phyloP scores from a whole-genome alignment of 164 flowering plant species.

The Aristolochia contorta region DNA sequence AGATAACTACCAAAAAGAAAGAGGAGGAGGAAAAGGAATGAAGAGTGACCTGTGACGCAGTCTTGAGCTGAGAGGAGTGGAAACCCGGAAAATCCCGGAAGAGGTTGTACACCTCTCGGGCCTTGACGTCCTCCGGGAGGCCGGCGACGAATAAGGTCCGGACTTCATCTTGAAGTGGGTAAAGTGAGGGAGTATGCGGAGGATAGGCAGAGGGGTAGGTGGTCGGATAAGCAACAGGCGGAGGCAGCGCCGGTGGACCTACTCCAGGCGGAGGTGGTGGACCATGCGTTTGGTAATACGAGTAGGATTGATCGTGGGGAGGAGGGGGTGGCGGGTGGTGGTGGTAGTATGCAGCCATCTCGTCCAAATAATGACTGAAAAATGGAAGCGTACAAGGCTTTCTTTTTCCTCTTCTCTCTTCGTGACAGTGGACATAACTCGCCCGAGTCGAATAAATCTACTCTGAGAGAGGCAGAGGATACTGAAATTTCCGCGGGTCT shows the following conservation, averaged over 20 bases:
- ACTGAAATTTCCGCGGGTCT: too few species aligned
- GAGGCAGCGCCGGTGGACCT: conserved; percentile 10
- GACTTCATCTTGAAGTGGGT: conserved; percentile 33
- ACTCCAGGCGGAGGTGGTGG: conserved; percentile 12
- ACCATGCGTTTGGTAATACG: conserved; percentile 30
- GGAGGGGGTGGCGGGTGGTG: conserved; percentile 30
- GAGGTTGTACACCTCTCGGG: conserved; percentile 81
- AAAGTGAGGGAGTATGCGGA: conserved; percentile 15
- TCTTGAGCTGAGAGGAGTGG: conserved; percentile 68
- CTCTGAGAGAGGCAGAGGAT: too few species aligned
- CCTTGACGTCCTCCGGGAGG: conserved; percentile 72
- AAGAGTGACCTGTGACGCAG: conserved; percentile 41
- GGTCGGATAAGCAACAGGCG: conserved; percentile 12
- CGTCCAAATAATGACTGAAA: too few species aligned
- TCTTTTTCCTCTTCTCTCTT: too few species aligned
- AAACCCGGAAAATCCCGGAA: conserved; percentile 86
- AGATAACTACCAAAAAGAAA: background rate
- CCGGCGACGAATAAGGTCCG: conserved; percentile 93
- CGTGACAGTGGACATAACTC: too few species aligned
- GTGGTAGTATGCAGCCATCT: conserved; percentile 44
- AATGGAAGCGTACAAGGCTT: too few species aligned
- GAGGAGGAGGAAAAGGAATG: background rate
- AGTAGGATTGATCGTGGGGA: conserved; percentile 18
- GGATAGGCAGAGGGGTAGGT: conserved; percentile 17
- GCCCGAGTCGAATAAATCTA: too few species aligned